A percentile compares a stretch with the other conserved stretches of the same genome.
These are phyloP conservation scores for Echeveria elegans DNA, from an alignment of 164 flowering plant genomes.

Conservation along the genomic window DNA sequence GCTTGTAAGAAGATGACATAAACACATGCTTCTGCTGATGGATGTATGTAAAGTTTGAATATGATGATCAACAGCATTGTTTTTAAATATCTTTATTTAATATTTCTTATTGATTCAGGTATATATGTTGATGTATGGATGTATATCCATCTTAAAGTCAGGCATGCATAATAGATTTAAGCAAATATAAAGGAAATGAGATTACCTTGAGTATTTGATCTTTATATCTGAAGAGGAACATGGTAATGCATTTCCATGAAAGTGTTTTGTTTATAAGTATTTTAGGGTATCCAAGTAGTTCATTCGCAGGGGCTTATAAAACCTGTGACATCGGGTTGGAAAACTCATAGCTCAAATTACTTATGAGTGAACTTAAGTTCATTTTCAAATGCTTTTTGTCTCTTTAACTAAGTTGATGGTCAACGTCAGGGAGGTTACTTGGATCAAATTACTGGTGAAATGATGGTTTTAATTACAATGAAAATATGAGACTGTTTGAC, in stretches of 20 bases:
- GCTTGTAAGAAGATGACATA: background rate
- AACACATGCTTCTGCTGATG: background rate
- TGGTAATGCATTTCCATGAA: background rate
- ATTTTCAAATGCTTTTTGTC: background rate
- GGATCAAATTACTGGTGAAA: background rate
- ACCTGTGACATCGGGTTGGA: background rate
- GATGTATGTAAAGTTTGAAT: background rate
- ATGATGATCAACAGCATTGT: background rate
- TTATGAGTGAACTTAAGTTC: background rate
- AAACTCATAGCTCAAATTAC: background rate
- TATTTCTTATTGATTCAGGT: background rate
- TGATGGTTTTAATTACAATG: too few relatives aligned
- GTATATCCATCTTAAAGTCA: too few relatives aligned
- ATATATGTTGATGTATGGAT: too few relatives aligned
- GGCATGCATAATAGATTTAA: too few relatives aligned
- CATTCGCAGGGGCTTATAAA: background rate
- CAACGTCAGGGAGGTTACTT: background rate
- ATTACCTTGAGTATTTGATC: background rate
- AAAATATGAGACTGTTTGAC: background rate
- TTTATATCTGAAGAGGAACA: background rate
- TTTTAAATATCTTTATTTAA: background rate
- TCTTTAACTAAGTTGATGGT: background rate
- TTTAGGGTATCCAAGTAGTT: background rate
- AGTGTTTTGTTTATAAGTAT: background rate
- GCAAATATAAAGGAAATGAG: background rate